phyloP scores from a whole-genome alignment of 176 grass and related monocot species.

The Lolium multiflorum region DNA sequence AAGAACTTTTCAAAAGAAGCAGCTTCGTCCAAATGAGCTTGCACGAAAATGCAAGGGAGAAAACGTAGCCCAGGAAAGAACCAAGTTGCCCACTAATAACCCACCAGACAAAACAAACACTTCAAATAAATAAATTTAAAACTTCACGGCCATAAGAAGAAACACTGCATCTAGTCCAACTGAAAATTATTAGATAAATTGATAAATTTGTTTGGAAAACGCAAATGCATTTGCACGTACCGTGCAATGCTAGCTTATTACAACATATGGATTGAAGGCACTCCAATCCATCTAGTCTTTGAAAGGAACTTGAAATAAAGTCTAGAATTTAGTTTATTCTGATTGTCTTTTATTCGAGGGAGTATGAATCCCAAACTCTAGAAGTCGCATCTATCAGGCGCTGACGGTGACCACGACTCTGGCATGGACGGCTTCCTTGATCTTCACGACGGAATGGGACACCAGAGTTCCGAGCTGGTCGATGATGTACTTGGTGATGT shows the following conservation, averaged over 20 bases:
- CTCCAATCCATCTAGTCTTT: background rate
- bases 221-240: background rate
- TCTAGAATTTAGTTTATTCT: background rate
- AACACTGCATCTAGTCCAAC: too few species aligned
- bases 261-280: background rate
- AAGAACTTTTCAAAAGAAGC: too few species aligned
- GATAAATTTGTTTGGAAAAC: background rate
- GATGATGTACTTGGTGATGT: background rate
- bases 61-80: too few species aligned
- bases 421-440: slow-evolving; percentile 38
- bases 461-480: slow-evolving; percentile 31
- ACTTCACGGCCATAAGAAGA: too few species aligned
- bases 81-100: too few species aligned
- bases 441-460: slow-evolving; percentile 44
- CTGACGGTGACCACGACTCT: background rate
- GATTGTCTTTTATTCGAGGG: background rate
- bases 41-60: too few species aligned
- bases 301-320: background rate
- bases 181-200: background rate
- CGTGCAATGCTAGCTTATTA: background rate
- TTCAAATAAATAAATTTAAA: too few species aligned
- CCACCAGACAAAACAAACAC: too few species aligned
- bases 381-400: background rate
- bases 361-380: background rate
- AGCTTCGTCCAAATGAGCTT: too few species aligned